Evolutionary conservation across 2,329 filamentous ascomycete genomes (phyloP), one percentile per base, ranked within the genome.

Genomic region (Botryotinia globosa): DNA sequence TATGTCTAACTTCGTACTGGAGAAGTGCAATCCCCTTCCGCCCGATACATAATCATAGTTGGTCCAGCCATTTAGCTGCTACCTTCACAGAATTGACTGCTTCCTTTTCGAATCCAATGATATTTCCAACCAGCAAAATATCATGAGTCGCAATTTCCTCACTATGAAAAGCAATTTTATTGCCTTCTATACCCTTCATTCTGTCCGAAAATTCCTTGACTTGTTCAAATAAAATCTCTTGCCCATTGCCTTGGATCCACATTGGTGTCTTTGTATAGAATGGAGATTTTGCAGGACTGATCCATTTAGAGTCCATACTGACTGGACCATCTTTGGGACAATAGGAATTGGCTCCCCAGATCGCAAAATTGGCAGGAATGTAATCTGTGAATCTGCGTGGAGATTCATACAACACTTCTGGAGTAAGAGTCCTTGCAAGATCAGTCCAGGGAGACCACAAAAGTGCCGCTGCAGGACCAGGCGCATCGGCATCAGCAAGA

Each of bases 361-460:
- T 56, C 51, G n/a, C 51, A 18, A 56, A 56, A n/a, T 56, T 29
- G n/a, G 51, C 14, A 29, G 51, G 51, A 29, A 56, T 56, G 14
- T 56, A 56, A 29, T 56, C 51, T 56, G 51, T 56, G 16, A 56
- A 56, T 29, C 51, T 29, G 51, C 3, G 14, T 29, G 51, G 51
- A 56, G 51, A 56, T 32, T 56, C n/a, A 14, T 29, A 56, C n/a
- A 56, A 18, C 7, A 56, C n/a, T 32, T 56, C 51, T 56, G 51
- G 51, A 29, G 51, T 29, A 8, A 56, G n/a, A 29, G 12, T 56
- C n/a, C n/a, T 29, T 18, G 51, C n/a, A 56, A 56, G n/a, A 56
- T 56, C 51, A 56, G 7, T 32, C 59, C 69, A 71, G 18, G 45
- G 59, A 56, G 45, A 44, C 59, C 69, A 71, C 22, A 25, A 56